Percentiles rank a stretch among this genome's conserved stretches.
These are phyloP conservation scores for Batkoa obscura DNA, from an alignment of 371 early-diverging fungal genomes.

Conservation along the genomic window DNA sequence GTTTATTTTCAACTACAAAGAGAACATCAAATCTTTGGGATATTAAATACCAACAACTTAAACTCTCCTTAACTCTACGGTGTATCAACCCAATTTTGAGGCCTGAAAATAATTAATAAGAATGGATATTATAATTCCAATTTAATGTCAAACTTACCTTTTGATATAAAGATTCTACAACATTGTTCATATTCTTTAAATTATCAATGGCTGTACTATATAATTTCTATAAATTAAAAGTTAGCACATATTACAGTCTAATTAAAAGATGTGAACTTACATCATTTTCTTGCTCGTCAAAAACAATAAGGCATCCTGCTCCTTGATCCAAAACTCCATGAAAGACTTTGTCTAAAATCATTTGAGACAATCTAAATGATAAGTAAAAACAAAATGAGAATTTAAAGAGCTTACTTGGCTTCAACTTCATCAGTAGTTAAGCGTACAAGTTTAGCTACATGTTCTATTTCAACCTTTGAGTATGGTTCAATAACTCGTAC, in stretches of 20 bases:
- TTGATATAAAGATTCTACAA: conserved; percentile 84
- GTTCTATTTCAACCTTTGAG: conserved; percentile 87
- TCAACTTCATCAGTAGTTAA: conserved; percentile 84
- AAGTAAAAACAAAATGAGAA: not conserved
- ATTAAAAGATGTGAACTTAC: conserved; percentile 18
- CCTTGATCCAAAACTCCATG: conserved; percentile 95
- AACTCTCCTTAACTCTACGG: no score
- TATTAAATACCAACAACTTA: no score
- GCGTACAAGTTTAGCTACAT: conserved; percentile 84
- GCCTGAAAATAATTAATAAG: no score
- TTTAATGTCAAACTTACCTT: conserved; percentile 35
- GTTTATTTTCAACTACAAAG: no score
- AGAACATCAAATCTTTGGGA: no score
- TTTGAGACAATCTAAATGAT: conserved; percentile 58
- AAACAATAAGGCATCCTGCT: conserved; percentile 81
- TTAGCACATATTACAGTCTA: no score
- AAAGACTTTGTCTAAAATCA: conserved; percentile 95
- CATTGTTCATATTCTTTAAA: conserved; percentile 83
- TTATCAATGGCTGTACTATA: conserved; percentile 87
- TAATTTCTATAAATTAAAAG: conserved; percentile 36
- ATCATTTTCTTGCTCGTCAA: conserved; percentile 74
- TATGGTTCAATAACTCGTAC: conserved; percentile 96
- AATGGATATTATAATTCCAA: not conserved
- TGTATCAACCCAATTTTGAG: no score
- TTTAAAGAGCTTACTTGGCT: conserved; percentile 33